Evolutionary conservation across 108 stramenopile species (phyloP), one percentile per base, ranked within the genome.

Genomic region (Pinguiococcus pyrenoidosus): DNA sequence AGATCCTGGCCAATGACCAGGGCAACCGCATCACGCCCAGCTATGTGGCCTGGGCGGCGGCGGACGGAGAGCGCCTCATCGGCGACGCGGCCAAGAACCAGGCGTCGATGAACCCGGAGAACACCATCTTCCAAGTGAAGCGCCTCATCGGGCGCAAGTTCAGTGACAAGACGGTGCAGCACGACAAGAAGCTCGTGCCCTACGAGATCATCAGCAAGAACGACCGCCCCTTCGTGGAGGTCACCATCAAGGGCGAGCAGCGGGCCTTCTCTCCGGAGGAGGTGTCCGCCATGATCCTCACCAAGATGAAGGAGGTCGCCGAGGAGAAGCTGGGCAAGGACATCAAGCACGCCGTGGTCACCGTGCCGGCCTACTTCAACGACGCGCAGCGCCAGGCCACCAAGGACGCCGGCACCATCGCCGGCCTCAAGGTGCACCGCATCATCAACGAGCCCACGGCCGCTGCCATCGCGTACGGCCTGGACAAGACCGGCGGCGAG

Each of bases 21-120:
- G 95, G 95, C 49, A 92, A 94, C 77, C 87, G 95, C 55, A 96
- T 92, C 80, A 96, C 95, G 27, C 95, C 95, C 46, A 86, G 84
- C 25, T 93, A 92, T 62, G 92, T 96, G 32, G 88, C 92, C 49
- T 96, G 92, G 72, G 78, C 55, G 79, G 90, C 81, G 38, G 87
- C 85, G 57, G 89, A 88, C 22, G 79, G 71, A 10, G 78, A 82
- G 56, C 82, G 85, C 34, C 56, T 90, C 29, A 84, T 95, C 18
- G 94, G 94, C 32, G 91, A 93, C 58, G 87, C 96, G 37, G 96
- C 96, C 49, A 92, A 92, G 84, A 88, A 90, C 70, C 86, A 92
- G 71, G 89, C 89, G 21, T 82, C 89, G 10, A 74, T 83, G 54
- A 89, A 92, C 71, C 90, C 92, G 2, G 75, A 81, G 70, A 83